Conservation (phyloP, 2,329 filamentous ascomycete species). For the Ascosphaera apis region DNA sequence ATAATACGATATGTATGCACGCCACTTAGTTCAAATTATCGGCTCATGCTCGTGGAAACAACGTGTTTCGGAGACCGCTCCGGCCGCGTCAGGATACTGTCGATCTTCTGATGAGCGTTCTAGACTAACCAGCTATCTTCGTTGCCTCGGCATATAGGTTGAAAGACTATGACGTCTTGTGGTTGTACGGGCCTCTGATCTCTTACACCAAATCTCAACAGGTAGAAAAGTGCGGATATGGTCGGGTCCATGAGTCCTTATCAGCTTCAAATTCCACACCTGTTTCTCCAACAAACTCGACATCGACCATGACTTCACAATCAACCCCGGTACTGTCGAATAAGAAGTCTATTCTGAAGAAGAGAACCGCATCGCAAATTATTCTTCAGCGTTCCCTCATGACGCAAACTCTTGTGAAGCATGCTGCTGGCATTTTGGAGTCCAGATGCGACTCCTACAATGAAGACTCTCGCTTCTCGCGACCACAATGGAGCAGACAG, state of each 20-base stretch:
- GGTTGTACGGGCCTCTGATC: conserved; percentile 86
- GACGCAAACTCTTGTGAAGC: conserved; percentile 68
- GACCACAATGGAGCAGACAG: conserved; percentile 33
- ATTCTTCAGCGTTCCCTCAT: conserved; percentile 82
- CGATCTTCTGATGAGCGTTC: no score
- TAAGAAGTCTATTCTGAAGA: conserved; percentile 85
- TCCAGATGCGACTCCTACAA: conserved; percentile 35
- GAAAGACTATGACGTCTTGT: conserved; percentile 92
- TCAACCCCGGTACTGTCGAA: conserved; percentile 42
- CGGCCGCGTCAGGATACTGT: no score
- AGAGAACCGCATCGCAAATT: conserved; percentile 84
- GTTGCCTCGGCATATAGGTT: conserved; percentile 33
- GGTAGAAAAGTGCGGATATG: neutral
- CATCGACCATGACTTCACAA: conserved; percentile 31
- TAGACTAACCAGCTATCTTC: conserved; percentile 3
- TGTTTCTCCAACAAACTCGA: conserved; percentile 28
- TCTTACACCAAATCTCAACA: conserved; percentile 34
- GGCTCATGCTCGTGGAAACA: no score
- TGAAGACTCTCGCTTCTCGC: conserved; percentile 31
- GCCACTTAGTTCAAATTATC: no score
- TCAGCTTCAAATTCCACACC: conserved; percentile 23
- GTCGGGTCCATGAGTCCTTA: neutral
- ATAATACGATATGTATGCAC: no score
- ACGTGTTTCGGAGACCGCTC: no score
- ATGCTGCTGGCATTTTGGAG: conserved; percentile 66